Base-by-base conservation (phyloP, 1,284 basidiomycete species). In the Ceratobasidium sp. region DNA sequence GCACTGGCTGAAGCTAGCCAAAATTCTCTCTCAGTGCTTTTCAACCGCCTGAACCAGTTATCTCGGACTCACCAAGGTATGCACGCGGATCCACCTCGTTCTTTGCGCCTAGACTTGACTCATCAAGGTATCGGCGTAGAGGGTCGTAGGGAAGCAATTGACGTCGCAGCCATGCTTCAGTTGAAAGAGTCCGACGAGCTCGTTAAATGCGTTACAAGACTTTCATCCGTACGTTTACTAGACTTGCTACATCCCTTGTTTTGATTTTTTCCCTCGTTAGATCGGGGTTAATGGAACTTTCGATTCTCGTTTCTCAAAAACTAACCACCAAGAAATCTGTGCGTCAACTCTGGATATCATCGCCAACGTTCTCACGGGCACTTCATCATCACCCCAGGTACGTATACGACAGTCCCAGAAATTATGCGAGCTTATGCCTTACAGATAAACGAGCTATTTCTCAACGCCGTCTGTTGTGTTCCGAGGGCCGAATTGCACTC, bases 161-260 rank as follows among this genome's bases (percentile, higher is more conserved):
- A 72, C 29, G 50, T 72, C 14, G 44, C 57, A 9, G 56, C 69
- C 9, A 72, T 72, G 69, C 69, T 72, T 19, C 33, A 50, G 24
- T 14, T 72, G n/a, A 29, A 48, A 14, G 31, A 53, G 22, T 62
- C 56, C 29, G 8, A 36, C 45, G 69, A 72, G 15, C 33, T 72
- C 6, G 22, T 62, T 44, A 45, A 72, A 44, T 72, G 31, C 33
- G 69, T 57, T 11, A 60, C 19, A 11, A 72, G 60, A 48, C 44
- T 72, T 33, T n/a, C 53, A 24, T 22, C 33, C 14, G 69, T 72
- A 72, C 9, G 50, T 27, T 41, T 54, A 45, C 5, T 9, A 11
- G 3, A n/a, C 24, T 31, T 15, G 24, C 11, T 19, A 19, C 15
- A n/a, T 45, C 8, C 41, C n/a, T n/a, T n/a, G n/a, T n/a, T n/a